These are phyloP conservation scores for Hemisphaericaspora subhashii DNA, from an alignment of 1,139 yeast species.

Conservation along the genomic window DNA sequence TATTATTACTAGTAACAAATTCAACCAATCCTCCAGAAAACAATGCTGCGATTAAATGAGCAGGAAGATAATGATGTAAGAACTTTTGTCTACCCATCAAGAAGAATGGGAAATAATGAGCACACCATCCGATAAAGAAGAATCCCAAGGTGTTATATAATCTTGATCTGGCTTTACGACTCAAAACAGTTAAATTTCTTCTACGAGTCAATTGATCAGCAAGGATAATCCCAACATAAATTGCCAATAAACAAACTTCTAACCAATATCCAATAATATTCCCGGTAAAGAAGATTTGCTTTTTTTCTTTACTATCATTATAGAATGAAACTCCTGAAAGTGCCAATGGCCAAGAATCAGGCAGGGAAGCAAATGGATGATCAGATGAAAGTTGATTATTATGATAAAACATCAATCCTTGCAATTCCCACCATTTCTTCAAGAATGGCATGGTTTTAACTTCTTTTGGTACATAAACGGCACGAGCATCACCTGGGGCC, in stretches of 20 bases:
- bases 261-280: constrained; percentile 93
- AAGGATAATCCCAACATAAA: constrained; percentile 58
- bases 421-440: constrained; percentile 87
- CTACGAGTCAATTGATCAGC: constrained; percentile 81
- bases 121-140: constrained; percentile 82
- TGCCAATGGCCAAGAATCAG: constrained; percentile 92
- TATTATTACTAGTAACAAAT: constrained; percentile 61
- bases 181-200: constrained; percentile 62
- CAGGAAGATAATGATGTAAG: constrained; percentile 94
- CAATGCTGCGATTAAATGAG: constrained; percentile 86
- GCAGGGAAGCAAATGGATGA: constrained; percentile 96
- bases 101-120: constrained; percentile 89
- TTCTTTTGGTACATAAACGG: constrained; percentile 55
- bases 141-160: constrained; percentile 82
- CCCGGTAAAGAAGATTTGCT: constrained; percentile 88
- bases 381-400: constrained; percentile 83
- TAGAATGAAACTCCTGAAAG: constrained; percentile 94
- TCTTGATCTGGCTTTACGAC: constrained; percentile 64
- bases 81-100: constrained; percentile 92
- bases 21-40: constrained; percentile 83
- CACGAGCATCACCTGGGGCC: constrained; percentile 55
- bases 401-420: constrained; percentile 84
- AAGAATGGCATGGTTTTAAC: constrained; percentile 68
- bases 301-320: constrained; percentile 65
- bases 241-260: constrained; percentile 66